Evolutionary conservation across 345 rosid species (phyloP).

Genomic region (Mallotus nudiflorus): DNA sequence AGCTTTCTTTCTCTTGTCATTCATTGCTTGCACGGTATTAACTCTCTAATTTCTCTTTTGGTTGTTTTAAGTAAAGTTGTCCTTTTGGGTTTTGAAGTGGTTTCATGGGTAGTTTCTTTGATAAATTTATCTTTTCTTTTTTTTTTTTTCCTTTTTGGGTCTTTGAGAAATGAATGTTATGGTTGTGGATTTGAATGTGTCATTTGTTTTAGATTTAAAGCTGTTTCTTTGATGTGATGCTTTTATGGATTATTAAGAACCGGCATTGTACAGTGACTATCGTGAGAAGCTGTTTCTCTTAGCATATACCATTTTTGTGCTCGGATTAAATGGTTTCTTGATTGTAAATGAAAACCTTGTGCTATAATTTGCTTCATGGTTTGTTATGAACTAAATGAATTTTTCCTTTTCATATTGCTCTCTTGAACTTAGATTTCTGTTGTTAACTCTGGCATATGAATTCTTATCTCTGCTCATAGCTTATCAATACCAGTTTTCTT

Average conservation of each 20-base stretch:
- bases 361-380: background rate
- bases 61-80: background rate
- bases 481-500: constrained; percentile 17
- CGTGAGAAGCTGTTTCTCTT: too few relatives aligned
- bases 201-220: too few relatives aligned
- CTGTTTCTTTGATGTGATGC: background rate
- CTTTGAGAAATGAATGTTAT: background rate
- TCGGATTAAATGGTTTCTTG: background rate
- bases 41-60: constrained; percentile 2
- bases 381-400: background rate
- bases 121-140: background rate
- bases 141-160: background rate
- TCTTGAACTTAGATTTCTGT: background rate
- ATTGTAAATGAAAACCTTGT: background rate
- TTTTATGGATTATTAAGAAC: background rate
- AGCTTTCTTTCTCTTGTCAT: constrained; percentile 70
- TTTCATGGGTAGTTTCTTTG: background rate
- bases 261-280: background rate
- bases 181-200: too few relatives aligned
- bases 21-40: constrained; percentile 84
- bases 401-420: background rate
- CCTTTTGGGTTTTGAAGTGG: too few relatives aligned
- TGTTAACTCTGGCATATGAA: background rate
- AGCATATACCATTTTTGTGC: background rate
- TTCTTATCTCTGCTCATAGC: constrained; percentile 9